A percentile compares a stretch with the other conserved stretches of the same genome.
Conservation (phyloP, 495 filamentous ascomycete species). For the Talaromyces nanjingensis region DNA sequence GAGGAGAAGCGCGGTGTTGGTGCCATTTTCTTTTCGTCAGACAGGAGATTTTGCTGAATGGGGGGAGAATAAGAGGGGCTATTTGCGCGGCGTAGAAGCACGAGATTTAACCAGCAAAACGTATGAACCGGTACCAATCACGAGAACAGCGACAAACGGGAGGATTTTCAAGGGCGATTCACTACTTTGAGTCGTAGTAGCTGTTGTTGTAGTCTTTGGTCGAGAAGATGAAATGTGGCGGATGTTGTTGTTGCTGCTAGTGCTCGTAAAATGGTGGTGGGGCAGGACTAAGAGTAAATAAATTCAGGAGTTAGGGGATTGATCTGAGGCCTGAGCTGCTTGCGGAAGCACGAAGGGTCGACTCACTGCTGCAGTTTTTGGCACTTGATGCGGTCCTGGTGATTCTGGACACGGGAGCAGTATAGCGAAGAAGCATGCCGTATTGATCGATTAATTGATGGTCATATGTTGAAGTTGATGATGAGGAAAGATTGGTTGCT, state of each 20-base stretch:
- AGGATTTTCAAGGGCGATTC: conserved; percentile 53
- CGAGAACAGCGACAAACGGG: conserved; percentile 57
- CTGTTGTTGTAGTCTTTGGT: conserved; percentile 22
- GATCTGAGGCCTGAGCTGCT: not conserved
- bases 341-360: not conserved
- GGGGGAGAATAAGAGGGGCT: conserved; percentile 8
- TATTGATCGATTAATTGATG: not conserved
- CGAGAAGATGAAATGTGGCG: conserved; percentile 14
- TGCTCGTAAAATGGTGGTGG: not conserved
- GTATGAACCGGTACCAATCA: conserved; percentile 53
- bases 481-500: not conserved
- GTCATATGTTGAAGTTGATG: not conserved
- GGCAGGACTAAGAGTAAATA: not conserved
- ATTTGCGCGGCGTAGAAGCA: conserved; percentile 25
- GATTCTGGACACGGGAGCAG: not conserved
- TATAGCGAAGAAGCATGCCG: not conserved
- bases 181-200: not conserved
- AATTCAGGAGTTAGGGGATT: not conserved
- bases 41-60: not conserved
- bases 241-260: not conserved
- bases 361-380: not conserved
- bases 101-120: conserved; percentile 54
- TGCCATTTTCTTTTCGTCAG: conserved; percentile 7
- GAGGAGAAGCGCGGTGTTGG: conserved; percentile 68
- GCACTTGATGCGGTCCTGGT: not conserved